Conservation (phyloP, 73 alveolate species). For the Breviolum minutum region DNA sequence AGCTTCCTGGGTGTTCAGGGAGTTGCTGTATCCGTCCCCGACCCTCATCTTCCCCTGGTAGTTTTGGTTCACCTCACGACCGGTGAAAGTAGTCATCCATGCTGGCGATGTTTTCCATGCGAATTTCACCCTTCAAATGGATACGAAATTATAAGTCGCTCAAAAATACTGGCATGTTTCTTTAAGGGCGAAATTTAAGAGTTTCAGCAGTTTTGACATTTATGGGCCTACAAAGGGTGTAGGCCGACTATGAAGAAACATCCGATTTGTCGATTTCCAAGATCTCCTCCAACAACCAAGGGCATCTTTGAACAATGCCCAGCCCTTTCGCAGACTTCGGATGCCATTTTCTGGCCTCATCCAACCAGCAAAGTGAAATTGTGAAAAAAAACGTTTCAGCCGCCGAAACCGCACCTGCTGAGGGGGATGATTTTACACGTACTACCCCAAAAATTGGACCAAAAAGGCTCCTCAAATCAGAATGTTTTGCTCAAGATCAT, state of each 20-base stretch:
- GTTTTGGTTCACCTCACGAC: no score
- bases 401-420: neutral
- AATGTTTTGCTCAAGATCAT: neutral
- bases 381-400: neutral
- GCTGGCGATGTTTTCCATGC: no score
- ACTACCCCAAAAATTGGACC: no score
- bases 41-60: no score
- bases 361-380: neutral
- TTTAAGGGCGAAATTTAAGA: neutral
- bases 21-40: no score
- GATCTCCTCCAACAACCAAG: neutral
- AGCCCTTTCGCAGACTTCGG: neutral
- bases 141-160: neutral
- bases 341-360: slow-evolving; percentile 5
- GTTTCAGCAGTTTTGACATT: neutral
- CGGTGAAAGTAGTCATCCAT: no score
- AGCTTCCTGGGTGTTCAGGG: no score
- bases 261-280: neutral
- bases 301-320: neutral
- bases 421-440: neutral
- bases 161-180: neutral
- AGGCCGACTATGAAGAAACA: neutral
- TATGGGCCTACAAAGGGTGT: neutral
- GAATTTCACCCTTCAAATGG: neutral
- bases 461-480: neutral